Conservation (phyloP, 163 green algal genomes). For the Prototheca stagnorum region DNA sequence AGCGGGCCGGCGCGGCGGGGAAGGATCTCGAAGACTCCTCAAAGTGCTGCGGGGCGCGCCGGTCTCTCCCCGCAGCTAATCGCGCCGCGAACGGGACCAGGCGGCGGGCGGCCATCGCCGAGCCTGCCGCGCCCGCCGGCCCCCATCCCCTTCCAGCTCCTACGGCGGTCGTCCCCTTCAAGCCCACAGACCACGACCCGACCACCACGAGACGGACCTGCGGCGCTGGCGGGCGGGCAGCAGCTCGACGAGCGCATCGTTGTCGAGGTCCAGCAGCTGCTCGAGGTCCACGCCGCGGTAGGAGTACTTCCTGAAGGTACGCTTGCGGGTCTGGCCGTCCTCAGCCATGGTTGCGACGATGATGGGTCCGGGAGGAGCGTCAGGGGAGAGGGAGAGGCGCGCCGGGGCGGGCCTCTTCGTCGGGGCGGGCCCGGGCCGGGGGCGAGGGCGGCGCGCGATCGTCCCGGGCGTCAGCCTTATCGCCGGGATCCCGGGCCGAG, state of each 20-base stretch:
- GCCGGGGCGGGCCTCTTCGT: background rate
- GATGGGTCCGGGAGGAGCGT: too few relatives aligned
- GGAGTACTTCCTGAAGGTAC: conserved; percentile 78
- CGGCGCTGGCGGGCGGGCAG: conserved; percentile 66
- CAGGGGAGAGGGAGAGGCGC: background rate
- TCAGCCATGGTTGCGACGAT: conserved; percentile 5
- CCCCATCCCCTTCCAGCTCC: background rate
- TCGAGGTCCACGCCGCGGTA: conserved; percentile 90
- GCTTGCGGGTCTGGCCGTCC: conserved; percentile 14
- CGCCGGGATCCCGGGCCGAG: background rate
- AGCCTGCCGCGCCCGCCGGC: background rate
- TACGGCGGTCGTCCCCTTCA: background rate
- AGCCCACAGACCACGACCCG: background rate
- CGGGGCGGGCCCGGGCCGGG: too few relatives aligned
- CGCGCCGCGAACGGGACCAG: too few relatives aligned
- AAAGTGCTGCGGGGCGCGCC: too few relatives aligned
- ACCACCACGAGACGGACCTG: conserved; percentile 7
- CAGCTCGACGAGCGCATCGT: conserved; percentile 88
- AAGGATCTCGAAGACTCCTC: too few relatives aligned
- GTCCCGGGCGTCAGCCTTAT: background rate
- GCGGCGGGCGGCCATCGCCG: too few relatives aligned
- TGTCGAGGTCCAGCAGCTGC: conserved; percentile 93
- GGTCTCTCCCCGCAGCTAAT: too few relatives aligned
- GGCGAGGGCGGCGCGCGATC: background rate
- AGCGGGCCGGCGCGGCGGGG: too few relatives aligned